Evolutionary conservation across 257 asterid genomes (phyloP).

Genomic region (Jasminum sambac): DNA sequence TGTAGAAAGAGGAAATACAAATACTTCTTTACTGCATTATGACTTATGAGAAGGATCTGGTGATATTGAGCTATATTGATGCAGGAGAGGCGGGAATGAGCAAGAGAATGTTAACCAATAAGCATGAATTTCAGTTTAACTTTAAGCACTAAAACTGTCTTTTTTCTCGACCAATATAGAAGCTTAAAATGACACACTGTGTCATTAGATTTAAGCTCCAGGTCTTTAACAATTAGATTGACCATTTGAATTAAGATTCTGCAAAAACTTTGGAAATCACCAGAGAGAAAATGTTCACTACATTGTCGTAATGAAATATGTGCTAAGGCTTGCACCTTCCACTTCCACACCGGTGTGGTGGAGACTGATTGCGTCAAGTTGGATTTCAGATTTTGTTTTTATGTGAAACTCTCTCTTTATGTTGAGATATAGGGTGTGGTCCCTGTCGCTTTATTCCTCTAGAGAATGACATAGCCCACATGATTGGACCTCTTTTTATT

Average conservation of each 20-base stretch:
- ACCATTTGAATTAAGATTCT: not conserved
- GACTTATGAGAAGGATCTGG: not conserved
- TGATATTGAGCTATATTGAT: not conserved
- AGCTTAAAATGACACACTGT: not conserved
- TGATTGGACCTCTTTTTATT: too few species aligned
- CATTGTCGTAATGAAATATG: too few species aligned
- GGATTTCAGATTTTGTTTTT: too few species aligned
- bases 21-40: too few species aligned
- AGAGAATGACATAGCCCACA: too few species aligned
- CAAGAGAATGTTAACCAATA: not conserved
- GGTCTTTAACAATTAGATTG: not conserved
- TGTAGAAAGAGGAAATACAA: too few species aligned
- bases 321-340: too few species aligned
- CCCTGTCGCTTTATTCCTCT: too few species aligned
- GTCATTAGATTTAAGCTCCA: not conserved
- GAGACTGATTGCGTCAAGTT: too few species aligned
- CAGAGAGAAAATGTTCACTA: not conserved
- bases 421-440: too few species aligned
- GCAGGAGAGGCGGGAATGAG: not conserved
- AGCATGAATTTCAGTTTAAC: not conserved
- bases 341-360: too few species aligned
- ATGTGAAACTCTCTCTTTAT: too few species aligned
- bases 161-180: not conserved
- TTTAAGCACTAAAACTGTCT: not conserved
- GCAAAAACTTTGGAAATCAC: not conserved